Base-by-base conservation (phyloP, 495 filamentous ascomycete genomes). In the Penicillium simplicissimum region DNA sequence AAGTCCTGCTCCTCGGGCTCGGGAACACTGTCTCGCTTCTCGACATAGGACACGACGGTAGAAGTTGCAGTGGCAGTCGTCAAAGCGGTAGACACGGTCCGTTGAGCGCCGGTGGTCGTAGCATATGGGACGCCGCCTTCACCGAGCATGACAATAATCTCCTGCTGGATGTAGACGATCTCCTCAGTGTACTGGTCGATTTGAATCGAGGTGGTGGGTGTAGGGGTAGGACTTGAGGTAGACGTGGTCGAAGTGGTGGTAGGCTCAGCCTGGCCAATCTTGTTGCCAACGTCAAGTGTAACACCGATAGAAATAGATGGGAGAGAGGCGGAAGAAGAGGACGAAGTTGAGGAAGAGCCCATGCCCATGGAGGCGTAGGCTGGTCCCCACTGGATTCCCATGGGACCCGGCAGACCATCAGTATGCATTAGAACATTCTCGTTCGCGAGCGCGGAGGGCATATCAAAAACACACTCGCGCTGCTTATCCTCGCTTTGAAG, bases 351-450 rank as follows among this genome's bases (percentile, higher is more conserved):
- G 40, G 21, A 31, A 37, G 36, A 42, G 2, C 28, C 49, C 55
- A 55, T 61, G 31, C 69, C 63, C 42, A 59, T 63, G 45, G 65
- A 58, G 3, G 85, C 86, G 52, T 81, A 80, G 21, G 49, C 82
- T 9, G 84, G 84, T 4, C 86, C 85, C 64, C 61, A 74, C 60
- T 79, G 65, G 51, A 90, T 72, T 4, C 71, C 66, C 23, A 86
- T 75, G 55, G 79, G 76, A 40, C 84, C 85, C 0, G 84, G 83
- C 8, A 90, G 71, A 28, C 82, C 82, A 14, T 67, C 58, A 34
- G 69, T 61, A 55, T 74, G 69, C 42, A 78, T 55, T 4, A 60
- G 28, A 25, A 72, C 61, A 28, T 80, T 61, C 25, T 84, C 82
- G 28, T 67, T 11, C 11, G 61, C 59, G 14, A 88, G 60, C 8